These are phyloP conservation scores for Mucor indicus DNA, from an alignment of 371 early-diverging fungal genomes.

Conservation along the genomic window DNA sequence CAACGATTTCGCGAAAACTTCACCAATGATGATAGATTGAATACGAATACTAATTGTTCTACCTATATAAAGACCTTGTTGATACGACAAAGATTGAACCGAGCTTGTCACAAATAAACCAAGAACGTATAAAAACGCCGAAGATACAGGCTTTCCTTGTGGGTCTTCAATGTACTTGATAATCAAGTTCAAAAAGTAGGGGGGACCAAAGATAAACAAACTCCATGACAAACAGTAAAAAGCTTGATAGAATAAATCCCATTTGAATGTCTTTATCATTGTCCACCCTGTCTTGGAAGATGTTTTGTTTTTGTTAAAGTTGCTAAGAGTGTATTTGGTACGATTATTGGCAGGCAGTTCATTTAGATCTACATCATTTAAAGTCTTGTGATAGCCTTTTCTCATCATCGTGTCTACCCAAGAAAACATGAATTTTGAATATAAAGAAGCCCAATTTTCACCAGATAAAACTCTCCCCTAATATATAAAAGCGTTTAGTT, in stretches of 20 bases:
- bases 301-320: constrained; percentile 5
- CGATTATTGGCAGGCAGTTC: constrained; percentile 41
- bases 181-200: constrained; percentile 56
- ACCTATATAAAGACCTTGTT: constrained; percentile 57
- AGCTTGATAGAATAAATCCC: constrained; percentile 36
- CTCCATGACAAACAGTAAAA: constrained; percentile 50
- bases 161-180: constrained; percentile 52
- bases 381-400: constrained; percentile 43
- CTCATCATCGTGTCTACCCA: constrained; percentile 57
- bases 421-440: constrained; percentile 50
- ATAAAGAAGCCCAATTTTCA: constrained; percentile 54
- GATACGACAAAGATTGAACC: constrained; percentile 44
- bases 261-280: constrained; percentile 34
- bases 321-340: constrained; percentile 28
- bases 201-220: constrained; percentile 52
- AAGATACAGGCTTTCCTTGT: constrained; percentile 21
- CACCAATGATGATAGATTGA: constrained; percentile 59
- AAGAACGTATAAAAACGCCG: constrained; percentile 61
- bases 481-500: not conserved
- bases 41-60: constrained; percentile 53
- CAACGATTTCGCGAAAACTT: constrained; percentile 57
- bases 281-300: constrained; percentile 12
- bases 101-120: constrained; percentile 55
- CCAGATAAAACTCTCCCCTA: constrained; percentile 41
- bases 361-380: constrained; percentile 50